Conservation (phyloP, 75 land plant genomes). For the Azolla pinnata region DNA sequence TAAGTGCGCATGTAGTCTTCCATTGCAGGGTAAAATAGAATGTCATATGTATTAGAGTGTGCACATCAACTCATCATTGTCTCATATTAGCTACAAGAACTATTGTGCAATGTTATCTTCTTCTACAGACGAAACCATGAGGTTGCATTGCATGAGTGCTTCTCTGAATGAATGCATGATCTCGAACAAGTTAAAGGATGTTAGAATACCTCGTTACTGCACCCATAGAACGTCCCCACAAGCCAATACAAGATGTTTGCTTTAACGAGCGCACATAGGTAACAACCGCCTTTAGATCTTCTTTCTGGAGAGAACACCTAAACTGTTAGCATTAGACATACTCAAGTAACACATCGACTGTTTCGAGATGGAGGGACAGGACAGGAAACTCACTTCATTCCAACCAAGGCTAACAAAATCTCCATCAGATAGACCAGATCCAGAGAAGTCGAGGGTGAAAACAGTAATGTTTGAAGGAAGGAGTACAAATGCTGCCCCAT, state of each 20-base stretch:
- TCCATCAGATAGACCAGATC: conserved; percentile 82
- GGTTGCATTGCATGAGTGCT: no score
- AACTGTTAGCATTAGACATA: not conserved
- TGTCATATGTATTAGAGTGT: no score
- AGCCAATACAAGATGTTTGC: conserved; percentile 67
- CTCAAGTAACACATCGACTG: not conserved
- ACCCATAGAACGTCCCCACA: conserved; percentile 99
- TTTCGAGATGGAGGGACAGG: no score
- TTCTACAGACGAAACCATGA: no score
- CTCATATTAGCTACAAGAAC: no score
- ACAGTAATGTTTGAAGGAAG: conserved; percentile 84
- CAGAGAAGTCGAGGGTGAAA: conserved; percentile 85
- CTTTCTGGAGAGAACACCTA: conserved; percentile 43
- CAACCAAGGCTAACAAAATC: conserved; percentile 92
- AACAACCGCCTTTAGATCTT: conserved; percentile 77
- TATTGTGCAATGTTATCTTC: no score
- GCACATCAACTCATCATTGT: no score
- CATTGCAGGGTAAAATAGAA: no score
- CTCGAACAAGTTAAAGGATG: conserved; percentile 5
- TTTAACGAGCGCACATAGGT: conserved; percentile 56
- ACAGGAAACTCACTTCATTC: conserved; percentile 54
- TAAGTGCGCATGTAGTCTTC: no score
- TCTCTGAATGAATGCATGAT: no score
- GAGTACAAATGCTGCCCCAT: conserved; percentile 74
- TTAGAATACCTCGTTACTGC: conserved; percentile 78